phyloP scores from a whole-genome alignment of 2,329 filamentous ascomycete genomes.

The Epichloe sylvatica region DNA sequence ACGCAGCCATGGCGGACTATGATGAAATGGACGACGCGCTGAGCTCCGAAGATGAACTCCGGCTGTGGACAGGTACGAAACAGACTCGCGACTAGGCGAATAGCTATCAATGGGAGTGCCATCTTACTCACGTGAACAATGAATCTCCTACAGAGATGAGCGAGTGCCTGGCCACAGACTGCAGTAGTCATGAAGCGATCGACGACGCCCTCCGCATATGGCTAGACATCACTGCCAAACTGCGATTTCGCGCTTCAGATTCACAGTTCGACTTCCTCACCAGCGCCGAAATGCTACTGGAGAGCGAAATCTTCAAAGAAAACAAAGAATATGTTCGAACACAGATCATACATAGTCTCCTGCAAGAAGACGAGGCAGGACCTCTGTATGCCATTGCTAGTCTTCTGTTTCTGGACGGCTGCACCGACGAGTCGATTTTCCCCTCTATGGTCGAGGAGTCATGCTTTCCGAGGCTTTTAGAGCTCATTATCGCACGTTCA shows the following conservation, averaged over 20 bases:
- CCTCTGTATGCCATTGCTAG: constrained; percentile 72
- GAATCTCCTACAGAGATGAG: constrained; percentile 28
- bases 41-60: constrained; percentile 59
- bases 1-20: constrained; percentile 42
- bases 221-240: constrained; percentile 61
- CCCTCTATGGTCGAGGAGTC: constrained; percentile 77
- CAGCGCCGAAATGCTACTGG: constrained; percentile 67
- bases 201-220: constrained; percentile 79
- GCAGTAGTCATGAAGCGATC: constrained; percentile 44
- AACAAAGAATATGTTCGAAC: constrained; percentile 79
- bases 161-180: constrained; percentile 31
- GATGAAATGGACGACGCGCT: constrained; percentile 43
- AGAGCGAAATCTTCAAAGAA: constrained; percentile 57
- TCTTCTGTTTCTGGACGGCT: constrained; percentile 78
- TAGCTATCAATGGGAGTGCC: neutral
- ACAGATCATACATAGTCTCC: constrained; percentile 81
- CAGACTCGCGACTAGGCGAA: neutral
- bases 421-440: constrained; percentile 62
- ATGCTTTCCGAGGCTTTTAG: constrained; percentile 69
- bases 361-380: constrained; percentile 68
- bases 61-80: constrained; percentile 71
- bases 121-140: constrained; percentile 8
- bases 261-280: constrained; percentile 66
- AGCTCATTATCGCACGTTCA: constrained; percentile 56
- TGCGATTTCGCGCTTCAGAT: constrained; percentile 60